Evolutionary conservation across 2,329 filamentous ascomycete genomes (phyloP), one percentile per base, ranked within the genome.

Genomic region (Parastagonospora nodorum): DNA sequence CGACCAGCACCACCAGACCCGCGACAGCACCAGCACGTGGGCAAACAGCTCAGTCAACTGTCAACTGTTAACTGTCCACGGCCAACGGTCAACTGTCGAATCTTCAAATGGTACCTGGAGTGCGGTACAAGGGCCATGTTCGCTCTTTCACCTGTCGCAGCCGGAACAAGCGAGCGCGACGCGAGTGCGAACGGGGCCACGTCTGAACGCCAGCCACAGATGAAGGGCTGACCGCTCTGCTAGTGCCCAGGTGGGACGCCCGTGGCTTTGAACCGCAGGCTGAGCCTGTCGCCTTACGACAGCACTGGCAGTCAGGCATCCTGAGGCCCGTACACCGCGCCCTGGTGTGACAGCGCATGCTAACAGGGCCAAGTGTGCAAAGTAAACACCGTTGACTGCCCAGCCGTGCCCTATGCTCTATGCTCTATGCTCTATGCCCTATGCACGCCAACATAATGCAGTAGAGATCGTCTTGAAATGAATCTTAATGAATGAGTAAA

Each of bases 171-270:
- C 27, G 19, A 38, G 27, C n/a, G 29, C 40, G 33, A 36, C 57
- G 55, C 57, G 56, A 57, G 14, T 42, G 44, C 38, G 50, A 38
- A 36, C 11, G 50, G 52, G 58, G 54, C 53, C 56, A 55, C 51
- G 55, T 53, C 55, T 51, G 54, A 54, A 48, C 19, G 19, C 19
- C 19, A 63, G 63, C 59, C 59, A 64, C 63, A 64, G 59, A 50
- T 56, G 45, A 53, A 63, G 45, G 59, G 48, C 47, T 67, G 63
- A 66, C 63, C 63, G 61, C 63, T 61, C 45, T 52, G 56, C 39
- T 29, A 45, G 57, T 53, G n/a, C n/a, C n/a, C 55, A 53, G 48
- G 24, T 3, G 19, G 19, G 19, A 43, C 37, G 41, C 46, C 53
- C 31, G 58, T 63, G 62, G 57, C 59, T 64, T 54, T 47, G 48